Percentiles rank a stretch among this genome's conserved stretches.
Conservation (phyloP, 441 rosid species). For the Aleurites moluccanus region DNA sequence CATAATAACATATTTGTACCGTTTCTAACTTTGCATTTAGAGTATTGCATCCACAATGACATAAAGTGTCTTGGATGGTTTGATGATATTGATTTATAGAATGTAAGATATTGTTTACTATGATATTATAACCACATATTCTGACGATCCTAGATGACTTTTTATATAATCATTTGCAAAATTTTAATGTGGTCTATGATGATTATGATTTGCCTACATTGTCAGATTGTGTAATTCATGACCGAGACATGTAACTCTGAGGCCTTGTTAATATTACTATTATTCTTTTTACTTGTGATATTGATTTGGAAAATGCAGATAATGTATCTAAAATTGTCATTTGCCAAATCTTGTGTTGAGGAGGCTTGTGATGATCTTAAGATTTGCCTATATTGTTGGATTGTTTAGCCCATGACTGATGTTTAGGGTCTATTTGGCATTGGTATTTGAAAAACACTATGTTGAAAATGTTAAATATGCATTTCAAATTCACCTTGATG, state of each 20-base stretch:
- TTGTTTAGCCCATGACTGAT: neutral
- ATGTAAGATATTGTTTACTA: too few species aligned
- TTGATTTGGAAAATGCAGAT: neutral
- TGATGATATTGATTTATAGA: neutral
- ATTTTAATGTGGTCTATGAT: constrained; percentile 1
- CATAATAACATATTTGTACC: neutral
- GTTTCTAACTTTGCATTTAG: neutral
- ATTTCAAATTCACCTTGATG: neutral
- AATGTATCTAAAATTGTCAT: neutral
- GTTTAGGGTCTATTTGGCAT: neutral
- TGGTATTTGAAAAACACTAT: too few species aligned
- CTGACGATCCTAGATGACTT: neutral
- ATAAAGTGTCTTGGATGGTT: neutral
- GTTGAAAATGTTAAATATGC: neutral
- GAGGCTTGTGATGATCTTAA: constrained; percentile 26
- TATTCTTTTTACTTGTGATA: too few species aligned
- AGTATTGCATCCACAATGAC: neutral
- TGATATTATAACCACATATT: neutral
- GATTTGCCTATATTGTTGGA: constrained; percentile 24
- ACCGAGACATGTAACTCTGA: neutral
- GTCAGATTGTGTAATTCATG: neutral
- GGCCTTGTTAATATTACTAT: neutral
- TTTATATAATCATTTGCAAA: neutral
- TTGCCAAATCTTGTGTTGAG: constrained; percentile 10
- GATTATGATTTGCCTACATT: neutral